Percentiles rank a stretch among this genome's conserved stretches.
Evolutionary conservation across 139 green algal species (phyloP).

Genomic region (Asterochloris sp.): DNA sequence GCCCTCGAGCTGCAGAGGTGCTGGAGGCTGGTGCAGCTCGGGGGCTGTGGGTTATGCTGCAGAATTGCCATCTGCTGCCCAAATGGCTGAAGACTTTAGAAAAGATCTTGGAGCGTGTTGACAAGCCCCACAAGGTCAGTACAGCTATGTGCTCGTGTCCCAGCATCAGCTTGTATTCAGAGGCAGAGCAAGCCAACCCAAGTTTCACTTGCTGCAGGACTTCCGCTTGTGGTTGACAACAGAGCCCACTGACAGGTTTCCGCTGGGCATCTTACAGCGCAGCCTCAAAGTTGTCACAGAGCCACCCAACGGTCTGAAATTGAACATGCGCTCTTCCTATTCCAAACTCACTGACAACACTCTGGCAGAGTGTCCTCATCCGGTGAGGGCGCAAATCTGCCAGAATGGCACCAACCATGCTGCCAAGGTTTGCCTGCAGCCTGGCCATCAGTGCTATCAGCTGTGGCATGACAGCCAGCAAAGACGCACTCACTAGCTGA

Average conservation of each 20-base stretch:
- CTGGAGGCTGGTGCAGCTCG: constrained; percentile 67
- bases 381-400: neutral
- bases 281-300: constrained; percentile 84
- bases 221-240: constrained; percentile 86
- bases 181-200: neutral
- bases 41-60: constrained; percentile 85
- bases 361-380: constrained; percentile 72
- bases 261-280: constrained; percentile 74
- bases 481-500: neutral
- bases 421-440: neutral
- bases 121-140: constrained; percentile 32
- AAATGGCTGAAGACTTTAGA: constrained; percentile 83
- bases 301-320: constrained; percentile 86
- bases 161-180: neutral
- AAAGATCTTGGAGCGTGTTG: constrained; percentile 78
- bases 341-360: constrained; percentile 80
- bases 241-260: constrained; percentile 75
- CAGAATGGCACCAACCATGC: neutral
- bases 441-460: no score
- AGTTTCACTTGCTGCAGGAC: constrained; percentile 42
- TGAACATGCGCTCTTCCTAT: constrained; percentile 87
- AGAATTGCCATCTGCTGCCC: constrained; percentile 87
- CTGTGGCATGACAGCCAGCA: neutral
- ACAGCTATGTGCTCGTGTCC: neutral
- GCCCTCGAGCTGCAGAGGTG: constrained; percentile 74